Conservation (phyloP, 176 grass and related monocot species). For the Calamus simplicifolius region DNA sequence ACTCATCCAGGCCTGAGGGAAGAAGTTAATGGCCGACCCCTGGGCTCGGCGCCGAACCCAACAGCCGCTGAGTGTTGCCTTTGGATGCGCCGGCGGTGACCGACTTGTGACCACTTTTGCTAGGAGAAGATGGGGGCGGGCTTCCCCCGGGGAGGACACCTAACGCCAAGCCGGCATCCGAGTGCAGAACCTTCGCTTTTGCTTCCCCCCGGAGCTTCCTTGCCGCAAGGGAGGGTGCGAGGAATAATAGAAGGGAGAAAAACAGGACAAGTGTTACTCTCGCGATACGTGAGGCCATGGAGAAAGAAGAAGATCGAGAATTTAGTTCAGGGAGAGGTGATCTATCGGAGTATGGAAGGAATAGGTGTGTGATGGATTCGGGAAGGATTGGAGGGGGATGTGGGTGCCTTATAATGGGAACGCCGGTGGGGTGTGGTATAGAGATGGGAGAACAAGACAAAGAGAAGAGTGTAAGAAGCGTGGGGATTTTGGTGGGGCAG, state of each 20-base stretch:
- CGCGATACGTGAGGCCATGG: neutral
- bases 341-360: no score
- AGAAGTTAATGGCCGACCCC: conserved; percentile 59
- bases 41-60: conserved; percentile 85
- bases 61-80: conserved; percentile 25
- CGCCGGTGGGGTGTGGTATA: no score
- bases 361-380: no score
- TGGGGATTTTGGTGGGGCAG: no score
- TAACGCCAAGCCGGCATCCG: neutral
- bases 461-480: no score
- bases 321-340: no score
- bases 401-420: no score
- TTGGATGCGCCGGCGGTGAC: neutral
- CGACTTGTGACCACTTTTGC: neutral
- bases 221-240: neutral
- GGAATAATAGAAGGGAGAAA: neutral
- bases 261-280: neutral
- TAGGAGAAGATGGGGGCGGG: neutral
- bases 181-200: neutral
- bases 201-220: conserved; percentile 7
- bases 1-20: no score
- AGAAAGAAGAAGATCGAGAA: neutral
- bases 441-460: no score
- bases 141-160: neutral
- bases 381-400: no score